Evolutionary conservation across 768 basidiomycete genomes (phyloP), one percentile per base, ranked within the genome.

Genomic region (Harrya chromipes): DNA sequence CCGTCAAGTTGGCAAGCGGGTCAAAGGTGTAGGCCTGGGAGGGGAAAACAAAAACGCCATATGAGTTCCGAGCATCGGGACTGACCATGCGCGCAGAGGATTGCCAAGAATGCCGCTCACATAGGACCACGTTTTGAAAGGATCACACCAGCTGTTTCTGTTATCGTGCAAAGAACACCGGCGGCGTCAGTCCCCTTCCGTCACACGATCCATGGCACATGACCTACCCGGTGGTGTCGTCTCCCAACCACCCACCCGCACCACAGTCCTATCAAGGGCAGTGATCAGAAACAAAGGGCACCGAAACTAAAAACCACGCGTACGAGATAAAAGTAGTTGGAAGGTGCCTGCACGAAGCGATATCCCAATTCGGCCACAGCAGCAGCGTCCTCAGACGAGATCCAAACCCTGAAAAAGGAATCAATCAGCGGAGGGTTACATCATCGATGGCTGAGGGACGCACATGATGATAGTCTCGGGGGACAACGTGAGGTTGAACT

Each of bases 281-380:
- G 52, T 24, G 43, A 44, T 27, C 35, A 35, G 37, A 24, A 36
- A 29, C 39, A 35, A 11, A 34, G 9, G 11, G 17, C 13, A 29
- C 39, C 10, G 26, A 16, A 17, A 35, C 27, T 2, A 23, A 19
- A 29, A 3, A 29, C 11, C 29, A 29, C 10, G 35, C 62, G 50
- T 27, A 70, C 66, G 5, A 83, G 72, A 59, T 82, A 83, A 62
- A 82, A 79, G 66, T 75, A 79, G 55, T 82, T 69, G 8, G 70
- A 72, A 0, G 80, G 69, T 12, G 73, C 72, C 36, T 80, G 78
- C 6, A 82, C 64, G 27, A 82, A 62, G 11, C 72, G 60, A 59
- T 64, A 70, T 6, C 77, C 78, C 40, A 68, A 61, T 0, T 71
- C 44, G 4, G 70, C 70, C 0, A 80, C 75, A 0, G 60, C 56